Evolutionary conservation across 164 flowering plant genomes (phyloP).

Genomic region (Macadamia integrifolia): DNA sequence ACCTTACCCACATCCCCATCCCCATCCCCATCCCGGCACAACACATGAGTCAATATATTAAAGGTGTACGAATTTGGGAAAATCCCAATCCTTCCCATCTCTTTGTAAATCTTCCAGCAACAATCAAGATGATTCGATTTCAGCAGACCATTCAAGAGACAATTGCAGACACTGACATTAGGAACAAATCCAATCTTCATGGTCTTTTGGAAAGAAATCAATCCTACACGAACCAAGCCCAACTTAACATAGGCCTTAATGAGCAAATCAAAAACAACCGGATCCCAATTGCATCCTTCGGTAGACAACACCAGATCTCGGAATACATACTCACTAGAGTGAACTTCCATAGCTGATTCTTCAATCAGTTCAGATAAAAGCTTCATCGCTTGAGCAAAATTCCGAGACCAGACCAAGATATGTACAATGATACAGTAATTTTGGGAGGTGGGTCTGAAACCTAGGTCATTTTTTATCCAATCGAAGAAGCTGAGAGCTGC

Average conservation of each 20-base stretch:
- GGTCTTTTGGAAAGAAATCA: conserved; percentile 40
- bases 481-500: conserved; percentile 66
- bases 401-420: conserved; percentile 58
- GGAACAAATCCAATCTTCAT: conserved; percentile 55
- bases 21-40: conserved; percentile 56
- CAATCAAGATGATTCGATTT: conserved; percentile 31
- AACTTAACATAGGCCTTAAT: conserved; percentile 66
- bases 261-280: conserved; percentile 75
- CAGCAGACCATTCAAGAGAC: conserved; percentile 58
- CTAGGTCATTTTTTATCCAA: conserved; percentile 56
- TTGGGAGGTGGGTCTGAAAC: conserved; percentile 27
- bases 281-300: conserved; percentile 66
- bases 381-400: conserved; percentile 48
- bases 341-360: conserved; percentile 13
- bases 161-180: conserved; percentile 51
- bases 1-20: conserved; percentile 41
- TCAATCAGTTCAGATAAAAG: conserved; percentile 45
- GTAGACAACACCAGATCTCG: conserved; percentile 33
- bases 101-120: conserved; percentile 72
- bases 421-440: conserved; percentile 68
- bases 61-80: conserved; percentile 59
- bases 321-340: conserved; percentile 36
- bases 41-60: conserved; percentile 69
- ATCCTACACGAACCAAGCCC: conserved; percentile 46
- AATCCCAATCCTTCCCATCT: conserved; percentile 57